Percentiles rank a stretch among this genome's conserved stretches.
These are phyloP conservation scores for Usnea hakonensis DNA, from an alignment of 495 filamentous ascomycete genomes.

Conservation along the genomic window DNA sequence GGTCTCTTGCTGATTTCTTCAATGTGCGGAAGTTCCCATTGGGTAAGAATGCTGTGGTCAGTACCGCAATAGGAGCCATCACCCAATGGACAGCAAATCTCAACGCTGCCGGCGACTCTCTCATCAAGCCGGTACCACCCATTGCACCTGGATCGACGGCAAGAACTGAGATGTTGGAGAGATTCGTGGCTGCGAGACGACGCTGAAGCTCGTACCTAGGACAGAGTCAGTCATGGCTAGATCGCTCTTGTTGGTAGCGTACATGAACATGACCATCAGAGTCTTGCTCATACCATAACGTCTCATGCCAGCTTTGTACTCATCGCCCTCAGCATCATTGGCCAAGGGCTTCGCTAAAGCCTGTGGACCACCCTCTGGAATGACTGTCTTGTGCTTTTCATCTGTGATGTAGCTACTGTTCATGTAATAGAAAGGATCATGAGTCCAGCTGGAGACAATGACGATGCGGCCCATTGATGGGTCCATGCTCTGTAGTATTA, in stretches of 20 bases:
- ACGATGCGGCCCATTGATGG: not conserved
- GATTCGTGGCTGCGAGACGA: not conserved
- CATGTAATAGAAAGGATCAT: constrained; percentile 2
- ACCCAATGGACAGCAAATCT: not conserved
- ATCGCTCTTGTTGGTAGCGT: not conserved
- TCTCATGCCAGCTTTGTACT: not conserved
- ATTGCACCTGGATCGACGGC: not conserved
- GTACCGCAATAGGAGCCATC: not conserved
- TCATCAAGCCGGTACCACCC: no score
- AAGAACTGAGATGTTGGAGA: not conserved
- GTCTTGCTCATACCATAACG: constrained; percentile 8
- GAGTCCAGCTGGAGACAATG: constrained; percentile 6
- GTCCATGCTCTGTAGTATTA: constrained; percentile 8
- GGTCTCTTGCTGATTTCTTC: not conserved
- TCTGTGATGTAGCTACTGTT: not conserved
- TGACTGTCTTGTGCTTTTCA: constrained; percentile 9
- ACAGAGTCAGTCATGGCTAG: no score
- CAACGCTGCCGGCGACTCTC: not conserved
- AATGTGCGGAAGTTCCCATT: not conserved
- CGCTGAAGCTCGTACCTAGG: constrained; percentile 3
- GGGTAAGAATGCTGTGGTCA: not conserved
- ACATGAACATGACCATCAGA: constrained; percentile 7
- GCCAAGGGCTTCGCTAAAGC: not conserved
- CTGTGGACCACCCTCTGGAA: not conserved
- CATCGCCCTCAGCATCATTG: not conserved